phyloP scores from a whole-genome alignment of 352 stramenopile genomes.

The Pythium catenulatum region DNA sequence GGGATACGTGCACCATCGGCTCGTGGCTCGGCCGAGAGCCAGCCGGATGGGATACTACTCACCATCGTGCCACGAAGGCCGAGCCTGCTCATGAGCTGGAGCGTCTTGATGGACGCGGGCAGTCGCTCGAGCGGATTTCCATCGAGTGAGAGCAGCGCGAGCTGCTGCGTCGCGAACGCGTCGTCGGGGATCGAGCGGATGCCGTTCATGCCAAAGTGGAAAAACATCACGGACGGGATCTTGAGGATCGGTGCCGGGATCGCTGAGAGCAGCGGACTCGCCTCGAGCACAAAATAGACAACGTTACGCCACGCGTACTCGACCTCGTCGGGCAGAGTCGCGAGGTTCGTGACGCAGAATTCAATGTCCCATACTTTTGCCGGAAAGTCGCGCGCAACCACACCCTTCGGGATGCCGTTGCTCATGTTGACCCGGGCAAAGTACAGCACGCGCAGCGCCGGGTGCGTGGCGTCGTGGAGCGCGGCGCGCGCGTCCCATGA shows the following conservation, averaged over 20 bases:
- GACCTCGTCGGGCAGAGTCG: not conserved
- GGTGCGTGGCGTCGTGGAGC: not conserved
- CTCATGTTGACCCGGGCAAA: conserved; percentile 30
- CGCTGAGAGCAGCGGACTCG: not conserved
- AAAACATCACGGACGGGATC: not conserved
- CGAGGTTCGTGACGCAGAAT: conserved; percentile 19
- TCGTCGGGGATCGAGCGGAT: not conserved
- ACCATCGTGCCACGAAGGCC: not conserved
- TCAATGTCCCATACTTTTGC: not conserved
- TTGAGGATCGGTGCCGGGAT: not conserved
- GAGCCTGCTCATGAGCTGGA: not conserved
- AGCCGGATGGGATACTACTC: not conserved
- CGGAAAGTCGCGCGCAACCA: not conserved
- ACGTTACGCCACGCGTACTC: not conserved
- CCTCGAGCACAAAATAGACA: not conserved
- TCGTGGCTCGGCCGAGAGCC: not conserved
- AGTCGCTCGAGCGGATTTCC: not conserved
- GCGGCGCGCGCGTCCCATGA: conserved; percentile 5
- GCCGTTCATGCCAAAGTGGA: not conserved
- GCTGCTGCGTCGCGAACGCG: not conserved
- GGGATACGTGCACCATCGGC: not conserved
- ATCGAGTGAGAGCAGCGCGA: not conserved
- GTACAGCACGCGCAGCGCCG: not conserved
- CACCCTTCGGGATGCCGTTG: not conserved
- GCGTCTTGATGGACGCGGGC: not conserved